Base-by-base conservation (phyloP, 345 rosid genomes). In the Orychophragmus violaceus region DNA sequence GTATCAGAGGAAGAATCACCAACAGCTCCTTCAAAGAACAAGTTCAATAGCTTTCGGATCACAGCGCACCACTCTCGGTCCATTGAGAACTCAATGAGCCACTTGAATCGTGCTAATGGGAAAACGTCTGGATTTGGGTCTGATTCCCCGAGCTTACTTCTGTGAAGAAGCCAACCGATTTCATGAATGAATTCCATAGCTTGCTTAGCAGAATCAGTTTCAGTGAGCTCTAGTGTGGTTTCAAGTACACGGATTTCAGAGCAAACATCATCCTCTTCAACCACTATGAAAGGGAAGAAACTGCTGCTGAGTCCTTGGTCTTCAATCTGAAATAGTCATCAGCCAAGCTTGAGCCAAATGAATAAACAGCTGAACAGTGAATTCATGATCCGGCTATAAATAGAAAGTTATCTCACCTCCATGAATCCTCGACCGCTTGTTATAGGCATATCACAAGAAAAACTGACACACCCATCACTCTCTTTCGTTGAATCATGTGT, bases 51-150 rank as follows among this genome's bases (percentile, higher is more conserved):
- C 77, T 82, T 91, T 70, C 81, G 84, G 41, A 95, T 85, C 58
- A 89, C 96, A 57, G 99, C 90, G 69, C 91, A 89, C 99, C 99
- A 95, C 70, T 89, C 99, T 53, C 69, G 88, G 76, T 91, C 97
- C 90, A 91, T 80, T 39, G 99, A 87, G 82, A 91, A 95, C 49
- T 91, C 99, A 63, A 91, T 71, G 18, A 95, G 90, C 96, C 90
- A 87, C 77, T 81, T 87, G 86, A 95, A 87, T 62, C 96, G 84
- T 62, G 68, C 58, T 29, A 91, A 62, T 48, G 99, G 76, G 74
- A 88, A 95, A 27, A 57, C 82, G 12, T 85, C 88, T 2, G 76
- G 53, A 49, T 80, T 81, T 12, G 99, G 89, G 71, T 87, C 85
- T 71, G 77, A 62, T 65, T 79, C 76, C 44, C 86, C 84, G 62